Base-by-base conservation (phyloP, 805 yeast genomes). In the Candida easanensis region DNA sequence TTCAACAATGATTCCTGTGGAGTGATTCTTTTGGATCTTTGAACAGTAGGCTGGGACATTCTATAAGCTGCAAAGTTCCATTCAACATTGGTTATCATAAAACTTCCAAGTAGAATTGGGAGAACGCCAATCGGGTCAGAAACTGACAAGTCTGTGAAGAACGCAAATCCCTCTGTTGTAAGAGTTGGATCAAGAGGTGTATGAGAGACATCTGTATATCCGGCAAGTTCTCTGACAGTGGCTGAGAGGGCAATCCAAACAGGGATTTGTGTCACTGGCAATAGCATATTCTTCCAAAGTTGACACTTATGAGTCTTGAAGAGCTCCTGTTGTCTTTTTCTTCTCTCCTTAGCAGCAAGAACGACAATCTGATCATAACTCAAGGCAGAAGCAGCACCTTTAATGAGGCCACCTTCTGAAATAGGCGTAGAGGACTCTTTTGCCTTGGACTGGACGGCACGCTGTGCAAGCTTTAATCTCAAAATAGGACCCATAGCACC, bases 201-300 rank as follows among this genome's bases (percentile, higher is more conserved):
- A 3, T 64, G 46, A 17, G 69, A 62, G 4, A 68, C 49, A 51
- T 64, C 56, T 3, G 44, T 41, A 40, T 53, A 58, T 6, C 95
- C 96, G 33, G 90, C 82, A 48, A 89, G 65, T 36, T 80, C 76
- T 50, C 97, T 72, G 52, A 89, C 75, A 1, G 89, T 81, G 51
- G 82, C 69, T 11, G 93, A 83, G 73, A 90, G 70, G 3, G 83
- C 70, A 2, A 89, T 72, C 95, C 97, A 90, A 5, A 90, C 61
- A 0, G 98, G 98, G 17, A 91, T 73, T 59, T 90, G 98, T 15
- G 87, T 77, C 0, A 80, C 65, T 1, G 97, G 97, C 30, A 88
- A 67, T 4, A 85, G 54, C 43, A 80, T 66, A 54, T 85, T 81
- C 61, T 89, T 90, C 88, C 95, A 90, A 45, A 82, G 62, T 57